Evolutionary conservation across 1,139 yeast species (phyloP).

Genomic region (Yamadazyma oceani): DNA sequence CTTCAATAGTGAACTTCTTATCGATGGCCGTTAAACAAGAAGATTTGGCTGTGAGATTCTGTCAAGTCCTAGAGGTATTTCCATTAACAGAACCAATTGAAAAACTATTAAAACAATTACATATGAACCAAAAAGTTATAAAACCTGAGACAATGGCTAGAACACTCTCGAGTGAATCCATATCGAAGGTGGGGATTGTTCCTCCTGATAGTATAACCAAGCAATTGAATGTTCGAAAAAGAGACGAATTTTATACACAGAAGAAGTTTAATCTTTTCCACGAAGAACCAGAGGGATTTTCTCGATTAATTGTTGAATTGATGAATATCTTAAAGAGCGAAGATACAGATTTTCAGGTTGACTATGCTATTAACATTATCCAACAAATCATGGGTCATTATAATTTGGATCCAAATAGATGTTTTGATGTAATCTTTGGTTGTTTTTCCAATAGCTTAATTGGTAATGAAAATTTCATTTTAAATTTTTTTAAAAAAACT

Average conservation of each 20-base stretch:
- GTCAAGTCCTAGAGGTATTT: slow-evolving; percentile 47
- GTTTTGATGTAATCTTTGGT: slow-evolving; percentile 61
- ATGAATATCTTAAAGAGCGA: slow-evolving; percentile 40
- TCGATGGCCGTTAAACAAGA: slow-evolving; percentile 33
- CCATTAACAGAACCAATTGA: slow-evolving; percentile 32
- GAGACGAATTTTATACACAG: slow-evolving; percentile 65
- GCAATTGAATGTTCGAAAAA: slow-evolving; percentile 43
- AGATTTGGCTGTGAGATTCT: slow-evolving; percentile 37
- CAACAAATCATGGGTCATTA: slow-evolving; percentile 73
- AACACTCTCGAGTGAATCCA: slow-evolving; percentile 34
- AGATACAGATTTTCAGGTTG: slow-evolving; percentile 43
- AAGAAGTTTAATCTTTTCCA: slow-evolving; percentile 71
- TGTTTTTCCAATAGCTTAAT: slow-evolving; percentile 47
- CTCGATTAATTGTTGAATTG: slow-evolving; percentile 63
- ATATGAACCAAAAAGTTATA: slow-evolving; percentile 29
- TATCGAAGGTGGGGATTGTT: slow-evolving; percentile 39
- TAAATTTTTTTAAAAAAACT: slow-evolving; percentile 50
- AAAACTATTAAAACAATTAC: slow-evolving; percentile 27
- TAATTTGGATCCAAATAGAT: slow-evolving; percentile 72
- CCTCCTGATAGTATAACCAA: slow-evolving; percentile 38
- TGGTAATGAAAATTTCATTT: slow-evolving; percentile 44
- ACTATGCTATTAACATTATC: slow-evolving; percentile 50
- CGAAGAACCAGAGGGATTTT: slow-evolving; percentile 81
- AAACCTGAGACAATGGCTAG: slow-evolving; percentile 38
- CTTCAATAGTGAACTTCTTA: slow-evolving; percentile 28